Percentiles rank a stretch among this genome's conserved stretches.
phyloP scores from a whole-genome alignment of 176 grass and related monocot species.

The Rhynchospora tenuis region DNA sequence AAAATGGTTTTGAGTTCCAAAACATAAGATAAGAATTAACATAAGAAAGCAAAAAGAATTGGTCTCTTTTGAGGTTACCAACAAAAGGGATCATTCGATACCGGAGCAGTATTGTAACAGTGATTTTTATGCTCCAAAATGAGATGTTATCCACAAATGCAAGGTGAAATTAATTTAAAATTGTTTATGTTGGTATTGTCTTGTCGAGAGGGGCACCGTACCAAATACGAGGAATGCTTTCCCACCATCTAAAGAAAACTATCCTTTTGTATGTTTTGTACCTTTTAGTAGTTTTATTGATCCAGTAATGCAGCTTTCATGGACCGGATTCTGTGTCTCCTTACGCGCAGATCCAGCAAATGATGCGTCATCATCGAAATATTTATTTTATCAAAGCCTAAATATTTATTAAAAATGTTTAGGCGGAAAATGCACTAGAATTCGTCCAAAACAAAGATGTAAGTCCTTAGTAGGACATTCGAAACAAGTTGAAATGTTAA shows the following conservation, averaged over 20 bases:
- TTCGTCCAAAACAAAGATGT: too few species aligned
- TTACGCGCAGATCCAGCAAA: too few species aligned
- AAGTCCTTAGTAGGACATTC: too few species aligned
- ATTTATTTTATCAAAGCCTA: too few species aligned
- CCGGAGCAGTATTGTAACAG: too few species aligned
- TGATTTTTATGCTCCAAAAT: not conserved
- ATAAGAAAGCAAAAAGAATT: not conserved
- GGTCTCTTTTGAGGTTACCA: not conserved
- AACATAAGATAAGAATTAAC: not conserved
- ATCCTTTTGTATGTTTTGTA: not conserved
- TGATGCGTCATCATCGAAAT: too few species aligned
- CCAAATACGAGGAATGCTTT: slow-evolving; percentile 14
- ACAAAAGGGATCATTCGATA: not conserved
- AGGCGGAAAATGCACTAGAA: too few species aligned
- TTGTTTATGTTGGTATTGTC: not conserved
- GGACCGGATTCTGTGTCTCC: not conserved
- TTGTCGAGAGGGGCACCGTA: not conserved
- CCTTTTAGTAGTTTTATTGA: not conserved
- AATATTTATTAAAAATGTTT: too few species aligned
- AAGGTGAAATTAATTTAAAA: not conserved
- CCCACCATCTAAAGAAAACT: not conserved
- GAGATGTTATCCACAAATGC: not conserved
- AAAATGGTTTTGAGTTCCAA: not conserved
- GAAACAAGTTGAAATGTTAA: too few species aligned
- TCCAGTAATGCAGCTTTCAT: not conserved